Evolutionary conservation across 2,329 filamentous ascomycete genomes (phyloP).

Genomic region (Colletotrichum sp.): DNA sequence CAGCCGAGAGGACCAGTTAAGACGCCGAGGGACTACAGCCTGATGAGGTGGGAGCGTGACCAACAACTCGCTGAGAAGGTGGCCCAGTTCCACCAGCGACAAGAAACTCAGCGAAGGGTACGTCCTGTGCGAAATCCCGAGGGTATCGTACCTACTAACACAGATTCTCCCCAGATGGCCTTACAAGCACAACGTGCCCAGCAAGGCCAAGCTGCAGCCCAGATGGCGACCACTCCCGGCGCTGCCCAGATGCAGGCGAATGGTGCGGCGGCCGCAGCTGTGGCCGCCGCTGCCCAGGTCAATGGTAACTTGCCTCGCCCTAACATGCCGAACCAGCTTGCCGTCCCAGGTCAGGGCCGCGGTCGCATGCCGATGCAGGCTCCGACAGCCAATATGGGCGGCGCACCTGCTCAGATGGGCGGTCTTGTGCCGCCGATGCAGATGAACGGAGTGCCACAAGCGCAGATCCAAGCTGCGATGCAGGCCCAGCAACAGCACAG

Average conservation of each 20-base stretch:
- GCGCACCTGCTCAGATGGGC: slow-evolving; percentile 53
- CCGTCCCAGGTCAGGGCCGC: slow-evolving; percentile 51
- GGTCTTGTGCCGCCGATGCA: slow-evolving; percentile 60
- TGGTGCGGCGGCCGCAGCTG: slow-evolving; percentile 18
- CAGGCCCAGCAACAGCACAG: slow-evolving; percentile 56
- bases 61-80: slow-evolving; percentile 68
- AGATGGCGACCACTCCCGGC: slow-evolving; percentile 47
- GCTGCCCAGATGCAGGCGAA: slow-evolving; percentile 30
- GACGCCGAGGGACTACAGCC: slow-evolving; percentile 90
- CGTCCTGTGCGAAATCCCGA: slow-evolving; percentile 30
- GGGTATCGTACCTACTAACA: background rate
- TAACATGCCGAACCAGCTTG: slow-evolving; percentile 49
- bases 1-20: slow-evolving; percentile 60
- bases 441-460: slow-evolving; percentile 71
- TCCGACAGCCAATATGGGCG: slow-evolving; percentile 56
- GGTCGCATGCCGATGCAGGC: slow-evolving; percentile 60
- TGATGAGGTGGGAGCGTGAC: slow-evolving; percentile 87
- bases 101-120: slow-evolving; percentile 64
- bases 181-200: slow-evolving; percentile 54
- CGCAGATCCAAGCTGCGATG: slow-evolving; percentile 68
- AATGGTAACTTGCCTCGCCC: slow-evolving; percentile 40
- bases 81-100: slow-evolving; percentile 60
- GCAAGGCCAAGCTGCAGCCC: slow-evolving; percentile 41
- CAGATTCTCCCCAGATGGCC: slow-evolving; percentile 36
- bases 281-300: slow-evolving; percentile 8